Conservation (phyloP, 306 rosid species). For the Lotus japonicus region DNA sequence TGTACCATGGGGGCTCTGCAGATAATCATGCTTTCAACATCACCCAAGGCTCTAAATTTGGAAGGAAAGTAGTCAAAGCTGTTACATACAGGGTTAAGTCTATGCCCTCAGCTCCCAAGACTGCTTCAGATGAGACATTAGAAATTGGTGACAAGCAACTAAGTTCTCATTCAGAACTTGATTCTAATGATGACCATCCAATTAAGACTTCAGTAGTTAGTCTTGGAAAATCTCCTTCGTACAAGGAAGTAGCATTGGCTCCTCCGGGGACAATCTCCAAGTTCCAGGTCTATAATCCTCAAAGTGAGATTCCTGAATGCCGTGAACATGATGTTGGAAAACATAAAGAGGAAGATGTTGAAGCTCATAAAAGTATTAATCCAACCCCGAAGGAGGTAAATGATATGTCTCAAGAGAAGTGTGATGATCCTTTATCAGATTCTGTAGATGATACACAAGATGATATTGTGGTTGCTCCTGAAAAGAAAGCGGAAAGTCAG, state of each 20-base stretch:
- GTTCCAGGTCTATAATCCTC: slow-evolving; percentile 58
- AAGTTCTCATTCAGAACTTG: slow-evolving; percentile 38
- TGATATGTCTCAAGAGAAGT: slow-evolving; percentile 33
- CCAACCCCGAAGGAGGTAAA: slow-evolving; percentile 30
- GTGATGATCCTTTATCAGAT: slow-evolving; percentile 25
- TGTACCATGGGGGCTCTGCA: slow-evolving; percentile 58
- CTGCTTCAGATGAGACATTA: slow-evolving; percentile 31
- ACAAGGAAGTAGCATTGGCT: slow-evolving; percentile 97
- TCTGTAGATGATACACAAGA: slow-evolving; percentile 35
- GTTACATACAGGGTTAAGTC: slow-evolving; percentile 89
- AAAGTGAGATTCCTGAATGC: slow-evolving; percentile 32
- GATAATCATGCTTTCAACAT: slow-evolving; percentile 50
- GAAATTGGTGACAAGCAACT: slow-evolving; percentile 33
- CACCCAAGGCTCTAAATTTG: slow-evolving; percentile 75
- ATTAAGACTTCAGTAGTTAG: slow-evolving; percentile 51
- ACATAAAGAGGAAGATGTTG: slow-evolving; percentile 37
- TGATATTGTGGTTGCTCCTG: slow-evolving; percentile 31
- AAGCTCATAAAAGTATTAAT: slow-evolving; percentile 31
- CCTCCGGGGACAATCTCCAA: slow-evolving; percentile 89
- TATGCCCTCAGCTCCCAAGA: slow-evolving; percentile 43
- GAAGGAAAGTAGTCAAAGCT: slow-evolving; percentile 70
- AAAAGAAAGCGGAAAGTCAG: slow-evolving; percentile 44
- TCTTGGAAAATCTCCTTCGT: slow-evolving; percentile 95
- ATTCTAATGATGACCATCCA: slow-evolving; percentile 45
- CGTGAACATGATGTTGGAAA: slow-evolving; percentile 32